A percentile compares a stretch with the other conserved stretches of the same genome.
phyloP scores from a whole-genome alignment of 768 basidiomycete species.

The Panellus pusillus region DNA sequence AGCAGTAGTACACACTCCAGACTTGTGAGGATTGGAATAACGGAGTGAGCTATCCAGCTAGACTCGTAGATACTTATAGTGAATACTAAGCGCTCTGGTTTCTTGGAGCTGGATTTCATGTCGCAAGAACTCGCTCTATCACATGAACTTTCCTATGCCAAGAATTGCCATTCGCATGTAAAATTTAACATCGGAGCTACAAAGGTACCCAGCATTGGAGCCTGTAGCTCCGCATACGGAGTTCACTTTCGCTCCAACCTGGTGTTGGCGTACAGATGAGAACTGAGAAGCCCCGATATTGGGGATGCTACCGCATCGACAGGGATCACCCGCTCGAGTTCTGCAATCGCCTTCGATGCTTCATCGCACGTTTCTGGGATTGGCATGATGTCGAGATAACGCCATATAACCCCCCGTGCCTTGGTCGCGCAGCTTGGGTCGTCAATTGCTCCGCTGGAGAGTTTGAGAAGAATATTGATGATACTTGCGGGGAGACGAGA shows the following conservation, averaged over 20 bases:
- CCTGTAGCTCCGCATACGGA: not conserved
- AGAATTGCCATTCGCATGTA: no score
- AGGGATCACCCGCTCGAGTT: constrained; percentile 25
- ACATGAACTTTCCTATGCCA: no score
- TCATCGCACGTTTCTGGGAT: constrained; percentile 22
- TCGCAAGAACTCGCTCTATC: no score
- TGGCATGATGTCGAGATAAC: constrained; percentile 25
- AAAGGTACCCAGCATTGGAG: not conserved
- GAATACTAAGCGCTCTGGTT: no score
- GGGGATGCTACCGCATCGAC: constrained; percentile 12
- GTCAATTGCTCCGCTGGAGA: constrained; percentile 27
- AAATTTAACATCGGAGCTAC: no score
- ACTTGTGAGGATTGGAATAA: no score
- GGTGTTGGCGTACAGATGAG: constrained; percentile 37
- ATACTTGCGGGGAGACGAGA: constrained; percentile 31
- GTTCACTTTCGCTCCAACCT: constrained; percentile 19
- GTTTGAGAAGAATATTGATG: constrained; percentile 31
- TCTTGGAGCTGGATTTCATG: no score
- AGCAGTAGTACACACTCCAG: no score
- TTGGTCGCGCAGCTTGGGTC: constrained; percentile 31
- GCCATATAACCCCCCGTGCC: constrained; percentile 28
- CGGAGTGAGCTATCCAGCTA: no score
- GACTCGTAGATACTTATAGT: no score
- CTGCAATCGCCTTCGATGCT: constrained; percentile 26
- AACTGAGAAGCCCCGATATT: constrained; percentile 30